These are phyloP conservation scores for Auriscalpium orientale DNA, from an alignment of 768 basidiomycete species.

Conservation along the genomic window DNA sequence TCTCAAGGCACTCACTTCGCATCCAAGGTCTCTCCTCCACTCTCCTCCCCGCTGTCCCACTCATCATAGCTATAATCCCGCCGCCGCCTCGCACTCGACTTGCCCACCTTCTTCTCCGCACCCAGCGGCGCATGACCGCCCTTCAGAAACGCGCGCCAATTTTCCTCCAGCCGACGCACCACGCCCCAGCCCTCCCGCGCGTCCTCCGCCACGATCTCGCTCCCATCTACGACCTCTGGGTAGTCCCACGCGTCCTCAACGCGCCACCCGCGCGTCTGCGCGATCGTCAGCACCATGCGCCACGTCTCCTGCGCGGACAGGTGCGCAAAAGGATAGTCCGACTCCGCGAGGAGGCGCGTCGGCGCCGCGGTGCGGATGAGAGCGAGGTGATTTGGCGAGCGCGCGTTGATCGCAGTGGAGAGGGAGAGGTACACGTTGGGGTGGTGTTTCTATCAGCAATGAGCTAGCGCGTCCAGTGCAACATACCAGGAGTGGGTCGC, in stretches of 20 bases:
- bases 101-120: background rate
- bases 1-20: too few relatives aligned
- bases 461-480: background rate
- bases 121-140: conserved; percentile 33
- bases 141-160: conserved; percentile 58
- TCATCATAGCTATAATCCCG: conserved; percentile 11
- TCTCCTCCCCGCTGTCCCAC: conserved; percentile 12
- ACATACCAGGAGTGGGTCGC: conserved; percentile 15
- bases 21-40: background rate
- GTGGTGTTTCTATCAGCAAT: conserved; percentile 47
- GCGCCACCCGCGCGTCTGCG: conserved; percentile 70
- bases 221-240: conserved; percentile 32
- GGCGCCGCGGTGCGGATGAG: conserved; percentile 60
- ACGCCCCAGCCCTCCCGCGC: conserved; percentile 45
- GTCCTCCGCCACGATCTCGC: conserved; percentile 15
- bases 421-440: conserved; percentile 80
- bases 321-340: conserved; percentile 70
- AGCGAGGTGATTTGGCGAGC: conserved; percentile 52
- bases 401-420: conserved; percentile 78
- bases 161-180: conserved; percentile 58
- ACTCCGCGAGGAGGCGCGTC: conserved; percentile 75
- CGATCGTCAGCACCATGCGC: conserved; percentile 68
- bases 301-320: conserved; percentile 56
- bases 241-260: conserved; percentile 42
- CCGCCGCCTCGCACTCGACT: conserved; percentile 7